Evolutionary conservation across 129 eudicot species (phyloP).

Genomic region (Lonicera japonica): DNA sequence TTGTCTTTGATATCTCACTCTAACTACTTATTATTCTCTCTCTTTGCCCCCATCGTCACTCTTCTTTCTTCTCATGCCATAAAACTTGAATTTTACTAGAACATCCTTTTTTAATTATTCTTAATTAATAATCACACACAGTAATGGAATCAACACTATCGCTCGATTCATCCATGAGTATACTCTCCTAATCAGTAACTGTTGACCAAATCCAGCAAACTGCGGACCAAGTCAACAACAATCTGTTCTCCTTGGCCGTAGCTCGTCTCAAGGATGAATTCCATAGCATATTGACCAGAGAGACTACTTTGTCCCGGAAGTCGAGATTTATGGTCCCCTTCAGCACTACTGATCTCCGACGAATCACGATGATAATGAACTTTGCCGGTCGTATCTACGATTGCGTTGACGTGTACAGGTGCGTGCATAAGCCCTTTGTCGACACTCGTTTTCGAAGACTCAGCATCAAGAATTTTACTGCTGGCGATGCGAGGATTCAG

Average conservation of each 20-base stretch:
- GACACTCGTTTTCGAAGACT: slow-evolving; percentile 1
- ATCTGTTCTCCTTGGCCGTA: too few species aligned
- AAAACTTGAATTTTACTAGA: neutral
- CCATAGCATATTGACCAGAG: slow-evolving; percentile 5
- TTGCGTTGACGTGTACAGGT: slow-evolving; percentile 17
- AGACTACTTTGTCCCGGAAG: neutral
- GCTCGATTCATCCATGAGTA: neutral
- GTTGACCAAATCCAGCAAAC: neutral
- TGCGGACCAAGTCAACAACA: too few species aligned
- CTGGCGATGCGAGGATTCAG: neutral
- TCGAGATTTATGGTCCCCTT: neutral
- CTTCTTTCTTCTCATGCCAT: neutral
- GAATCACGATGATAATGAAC: slow-evolving; percentile 10
- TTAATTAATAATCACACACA: too few species aligned
- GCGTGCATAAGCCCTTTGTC: slow-evolving; percentile 9
- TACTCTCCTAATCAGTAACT: neutral
- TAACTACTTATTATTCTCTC: neutral
- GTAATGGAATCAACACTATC: neutral
- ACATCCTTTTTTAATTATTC: neutral
- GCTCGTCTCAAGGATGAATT: too few species aligned
- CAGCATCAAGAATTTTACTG: slow-evolving; percentile 7
- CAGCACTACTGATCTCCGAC: slow-evolving; percentile 11
- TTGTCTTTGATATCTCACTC: neutral
- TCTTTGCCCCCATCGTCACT: neutral
- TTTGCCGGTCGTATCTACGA: neutral